Evolutionary conservation across 768 basidiomycete species (phyloP).

Genomic region (Gymnopilus dilepis): DNA sequence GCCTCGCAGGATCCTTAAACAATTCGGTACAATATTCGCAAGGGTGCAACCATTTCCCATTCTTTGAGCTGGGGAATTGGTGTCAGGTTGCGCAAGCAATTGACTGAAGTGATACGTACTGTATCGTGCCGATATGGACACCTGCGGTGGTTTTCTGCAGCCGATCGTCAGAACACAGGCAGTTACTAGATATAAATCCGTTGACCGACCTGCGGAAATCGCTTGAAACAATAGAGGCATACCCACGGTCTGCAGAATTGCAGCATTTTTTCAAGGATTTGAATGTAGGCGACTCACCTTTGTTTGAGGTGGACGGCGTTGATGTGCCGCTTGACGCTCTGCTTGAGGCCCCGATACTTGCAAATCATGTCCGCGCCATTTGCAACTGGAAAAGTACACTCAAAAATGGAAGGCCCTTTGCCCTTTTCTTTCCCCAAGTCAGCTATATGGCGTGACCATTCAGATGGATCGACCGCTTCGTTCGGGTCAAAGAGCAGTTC

Average conservation of each 20-base stretch:
- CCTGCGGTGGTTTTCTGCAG: not conserved
- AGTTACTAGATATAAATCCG: not conserved
- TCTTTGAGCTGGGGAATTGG: not conserved
- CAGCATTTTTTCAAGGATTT: not conserved
- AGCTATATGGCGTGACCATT: not conserved
- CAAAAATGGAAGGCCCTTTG: not conserved
- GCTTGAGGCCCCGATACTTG: conserved; percentile 42
- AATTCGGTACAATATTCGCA: not conserved
- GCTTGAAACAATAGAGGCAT: conserved; percentile 57
- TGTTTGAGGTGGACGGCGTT: conserved; percentile 64
- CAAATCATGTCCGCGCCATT: conserved; percentile 10
- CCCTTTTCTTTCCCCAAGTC: not conserved
- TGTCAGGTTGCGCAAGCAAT: not conserved
- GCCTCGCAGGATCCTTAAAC: conserved; percentile 11
- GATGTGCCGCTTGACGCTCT: conserved; percentile 72
- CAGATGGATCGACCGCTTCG: not conserved
- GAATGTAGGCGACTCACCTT: conserved; percentile 45
- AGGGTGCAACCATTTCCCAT: not conserved
- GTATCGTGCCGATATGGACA: conserved; percentile 60
- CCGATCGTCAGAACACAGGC: not conserved
- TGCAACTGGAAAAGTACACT: not conserved
- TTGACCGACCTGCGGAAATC: conserved; percentile 48
- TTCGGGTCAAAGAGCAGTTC: not conserved
- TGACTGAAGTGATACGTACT: conserved; percentile 29
- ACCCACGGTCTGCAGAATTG: conserved; percentile 47